Evolutionary conservation across 108 stramenopile genomes (phyloP).

Genomic region (Schizochytrium sp.): DNA sequence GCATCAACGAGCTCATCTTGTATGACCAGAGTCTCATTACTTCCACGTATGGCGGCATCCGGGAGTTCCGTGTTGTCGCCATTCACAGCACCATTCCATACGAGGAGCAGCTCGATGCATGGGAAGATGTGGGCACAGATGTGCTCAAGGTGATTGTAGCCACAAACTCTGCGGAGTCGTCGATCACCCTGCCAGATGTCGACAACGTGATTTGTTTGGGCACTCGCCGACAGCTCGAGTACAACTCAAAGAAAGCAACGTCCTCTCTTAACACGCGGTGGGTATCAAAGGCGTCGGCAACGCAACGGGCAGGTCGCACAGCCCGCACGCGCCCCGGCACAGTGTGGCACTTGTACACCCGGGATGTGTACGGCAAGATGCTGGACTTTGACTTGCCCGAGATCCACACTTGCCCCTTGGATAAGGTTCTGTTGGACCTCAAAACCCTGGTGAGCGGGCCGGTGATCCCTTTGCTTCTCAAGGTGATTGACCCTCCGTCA

Average conservation of each 20-base stretch:
- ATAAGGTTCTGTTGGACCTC: not conserved
- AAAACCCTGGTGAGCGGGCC: not conserved
- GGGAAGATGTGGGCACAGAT: not conserved
- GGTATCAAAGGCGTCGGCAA: conserved; percentile 2
- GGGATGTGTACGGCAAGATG: not conserved
- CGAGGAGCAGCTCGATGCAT: not conserved
- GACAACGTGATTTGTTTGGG: not conserved
- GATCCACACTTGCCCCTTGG: not conserved
- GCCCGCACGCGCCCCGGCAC: not conserved
- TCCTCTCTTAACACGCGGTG: not conserved
- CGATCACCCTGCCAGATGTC: not conserved
- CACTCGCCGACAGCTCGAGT: not conserved
- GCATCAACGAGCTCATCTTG: not conserved
- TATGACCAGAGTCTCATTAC: not conserved
- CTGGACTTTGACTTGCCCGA: not conserved
- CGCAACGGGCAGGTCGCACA: conserved; percentile 11
- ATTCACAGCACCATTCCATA: not conserved
- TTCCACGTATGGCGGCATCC: not conserved
- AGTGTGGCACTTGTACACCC: conserved; percentile 4
- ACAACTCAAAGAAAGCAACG: not conserved
- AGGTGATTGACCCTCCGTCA: not conserved
- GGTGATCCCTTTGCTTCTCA: not conserved
- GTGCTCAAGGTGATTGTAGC: not conserved
- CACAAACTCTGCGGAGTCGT: not conserved
- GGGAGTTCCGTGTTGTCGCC: not conserved